phyloP scores from a whole-genome alignment of 1,284 basidiomycete species.

The Cutaneotrichosporon mucoides region DNA sequence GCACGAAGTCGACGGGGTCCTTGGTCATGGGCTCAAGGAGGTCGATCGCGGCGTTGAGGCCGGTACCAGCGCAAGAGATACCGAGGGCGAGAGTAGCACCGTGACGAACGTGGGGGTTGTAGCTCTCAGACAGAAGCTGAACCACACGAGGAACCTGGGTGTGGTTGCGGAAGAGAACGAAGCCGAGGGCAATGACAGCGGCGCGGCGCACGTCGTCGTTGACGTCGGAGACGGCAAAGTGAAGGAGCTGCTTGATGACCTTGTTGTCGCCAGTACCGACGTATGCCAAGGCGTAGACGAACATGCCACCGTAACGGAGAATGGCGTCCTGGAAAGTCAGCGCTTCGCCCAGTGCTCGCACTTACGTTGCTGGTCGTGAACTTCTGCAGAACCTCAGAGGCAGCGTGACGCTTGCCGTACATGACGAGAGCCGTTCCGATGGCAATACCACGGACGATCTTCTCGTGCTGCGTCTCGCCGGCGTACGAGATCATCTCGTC shows the following conservation, averaged over 20 bases:
- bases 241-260: constrained; percentile 81
- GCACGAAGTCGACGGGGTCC: constrained; percentile 93
- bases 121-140: constrained; percentile 90
- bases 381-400: constrained; percentile 69
- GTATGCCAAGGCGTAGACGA: constrained; percentile 88
- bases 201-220: constrained; percentile 93
- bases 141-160: constrained; percentile 90
- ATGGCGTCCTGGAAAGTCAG: constrained; percentile 72
- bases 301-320: constrained; percentile 91
- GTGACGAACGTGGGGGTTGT: constrained; percentile 96
- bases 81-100: constrained; percentile 87
- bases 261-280: constrained; percentile 91
- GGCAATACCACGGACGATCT: constrained; percentile 91
- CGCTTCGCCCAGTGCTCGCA: constrained; percentile 9
- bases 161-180: constrained; percentile 92
- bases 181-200: constrained; percentile 88
- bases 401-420: constrained; percentile 86
- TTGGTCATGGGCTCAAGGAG: constrained; percentile 95
- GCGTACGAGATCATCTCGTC: constrained; percentile 94
- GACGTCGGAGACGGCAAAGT: constrained; percentile 94
- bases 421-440: constrained; percentile 85
- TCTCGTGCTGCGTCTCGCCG: constrained; percentile 93
- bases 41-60: constrained; percentile 87
- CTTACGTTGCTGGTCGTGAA: constrained; percentile 79
- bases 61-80: constrained; percentile 95